phyloP scores from a whole-genome alignment of 176 grass and related monocot genomes.

The Eragrostis curvula region DNA sequence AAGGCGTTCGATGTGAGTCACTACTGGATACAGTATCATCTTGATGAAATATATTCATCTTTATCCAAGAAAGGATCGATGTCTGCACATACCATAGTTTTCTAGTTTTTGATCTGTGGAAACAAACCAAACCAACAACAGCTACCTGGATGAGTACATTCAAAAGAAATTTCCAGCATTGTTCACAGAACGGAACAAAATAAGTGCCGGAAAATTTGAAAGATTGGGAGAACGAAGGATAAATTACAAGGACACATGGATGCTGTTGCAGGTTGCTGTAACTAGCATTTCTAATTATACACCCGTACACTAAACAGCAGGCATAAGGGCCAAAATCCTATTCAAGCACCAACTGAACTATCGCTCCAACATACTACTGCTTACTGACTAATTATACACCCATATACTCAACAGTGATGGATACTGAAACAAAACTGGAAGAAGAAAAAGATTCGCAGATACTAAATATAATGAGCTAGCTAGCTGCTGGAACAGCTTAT shows the following conservation, averaged over 20 bases:
- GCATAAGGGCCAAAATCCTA: neutral
- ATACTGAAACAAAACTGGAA: neutral
- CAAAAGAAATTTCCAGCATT: neutral
- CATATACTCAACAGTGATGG: neutral
- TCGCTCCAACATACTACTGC: neutral
- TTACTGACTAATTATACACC: neutral
- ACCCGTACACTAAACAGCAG: neutral
- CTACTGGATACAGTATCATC: no score
- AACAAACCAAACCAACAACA: neutral
- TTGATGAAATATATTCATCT: no score
- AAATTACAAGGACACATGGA: neutral
- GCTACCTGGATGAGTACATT: no score
- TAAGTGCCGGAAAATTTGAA: neutral
- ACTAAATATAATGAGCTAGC: no score
- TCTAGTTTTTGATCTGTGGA: neutral
- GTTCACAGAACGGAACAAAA: neutral
- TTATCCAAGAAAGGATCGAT: neutral
- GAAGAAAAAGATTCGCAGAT: neutral
- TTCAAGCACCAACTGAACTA: neutral
- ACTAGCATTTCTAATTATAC: constrained; percentile 22
- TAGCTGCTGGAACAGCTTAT: neutral
- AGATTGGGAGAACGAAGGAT: neutral
- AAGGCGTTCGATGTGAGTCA: no score
- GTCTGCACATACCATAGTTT: neutral
- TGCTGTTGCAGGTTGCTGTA: neutral